Evolutionary conservation across 805 yeast genomes (phyloP), one percentile per base, ranked within the genome.

Genomic region (Tetrapisispora phaffii): DNA sequence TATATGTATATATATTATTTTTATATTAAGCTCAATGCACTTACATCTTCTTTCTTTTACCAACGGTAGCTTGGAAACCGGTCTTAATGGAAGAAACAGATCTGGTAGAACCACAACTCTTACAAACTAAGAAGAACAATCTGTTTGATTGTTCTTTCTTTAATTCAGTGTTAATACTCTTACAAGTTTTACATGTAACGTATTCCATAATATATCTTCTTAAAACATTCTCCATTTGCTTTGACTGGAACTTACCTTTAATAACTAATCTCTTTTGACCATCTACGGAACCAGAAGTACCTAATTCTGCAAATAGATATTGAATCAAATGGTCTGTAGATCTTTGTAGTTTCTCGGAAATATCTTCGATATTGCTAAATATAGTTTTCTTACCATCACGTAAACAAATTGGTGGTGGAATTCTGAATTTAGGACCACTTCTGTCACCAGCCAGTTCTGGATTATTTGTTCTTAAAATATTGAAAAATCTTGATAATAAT

Each of bases 371-470:
- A 68, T 93, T 93, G 53, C 96, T 88, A 65, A 93, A 93, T 60
- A 89, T 79, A 15, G 98, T 88, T 77, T 89, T 93, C 72, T 93
- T 93, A 68, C 98, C 97, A 72, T 93, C 99, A 73, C 98, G 88
- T 67, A 82, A 83, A 67, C 95, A 93, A 53, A 83, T 75, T 50
- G 99, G 99, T 36, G 97, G 97, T 42, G 98, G 98, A 59, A 93
- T 88, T 75, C 90, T 84, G 71, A 89, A 83, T 70, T 90, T 89
- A 44, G 87, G 79, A 35, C 95, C 90, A 26, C 85, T 75, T 68
- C 95, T 81, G 65, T 90, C 97, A 63, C 97, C 97, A 38, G 97
- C 98, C 60, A 93, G 77, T 68, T 93, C 98, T 50, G 99, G 99
- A 72, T 93, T 93, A 70, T 90, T 90, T 51, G 86, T 82, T 59